phyloP scores from a whole-genome alignment of 2,329 filamentous ascomycete genomes.

The Aspergillus amoenus region DNA sequence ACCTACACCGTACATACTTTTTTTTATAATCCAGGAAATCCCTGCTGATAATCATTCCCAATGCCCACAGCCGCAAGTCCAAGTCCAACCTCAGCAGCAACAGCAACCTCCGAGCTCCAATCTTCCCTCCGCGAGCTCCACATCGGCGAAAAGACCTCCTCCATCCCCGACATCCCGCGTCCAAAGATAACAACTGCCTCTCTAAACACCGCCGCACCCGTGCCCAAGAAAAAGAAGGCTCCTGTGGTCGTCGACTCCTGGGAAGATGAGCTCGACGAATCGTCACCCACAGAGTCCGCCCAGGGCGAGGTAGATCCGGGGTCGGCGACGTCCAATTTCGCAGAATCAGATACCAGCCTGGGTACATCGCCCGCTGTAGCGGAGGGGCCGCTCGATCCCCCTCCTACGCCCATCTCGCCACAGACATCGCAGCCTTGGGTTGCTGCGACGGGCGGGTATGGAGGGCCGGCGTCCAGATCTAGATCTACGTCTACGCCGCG shows the following conservation, averaged over 20 bases:
- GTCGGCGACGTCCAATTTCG: background rate
- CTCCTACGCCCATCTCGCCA: slow-evolving; percentile 66
- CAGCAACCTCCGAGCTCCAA: slow-evolving; percentile 27
- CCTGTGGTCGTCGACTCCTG: slow-evolving; percentile 68
- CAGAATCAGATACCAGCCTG: background rate
- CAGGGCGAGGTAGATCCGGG: slow-evolving; percentile 6
- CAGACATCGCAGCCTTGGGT: slow-evolving; percentile 29
- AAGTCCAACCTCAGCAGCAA: slow-evolving; percentile 13
- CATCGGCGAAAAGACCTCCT: slow-evolving; percentile 30
- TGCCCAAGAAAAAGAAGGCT: slow-evolving; percentile 30
- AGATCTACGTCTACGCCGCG: slow-evolving; percentile 5
- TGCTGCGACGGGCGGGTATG: slow-evolving; percentile 12
- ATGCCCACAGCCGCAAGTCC: slow-evolving; percentile 21
- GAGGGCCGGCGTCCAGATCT: background rate
- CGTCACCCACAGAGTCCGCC: slow-evolving; percentile 34
- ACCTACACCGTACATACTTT: background rate
- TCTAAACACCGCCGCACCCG: slow-evolving; percentile 10
- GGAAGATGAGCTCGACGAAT: slow-evolving; percentile 67
- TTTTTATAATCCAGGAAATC: background rate
- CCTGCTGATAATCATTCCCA: slow-evolving; percentile 13
- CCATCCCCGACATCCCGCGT: slow-evolving; percentile 25
- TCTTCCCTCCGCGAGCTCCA: slow-evolving; percentile 32
- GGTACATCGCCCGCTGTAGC: slow-evolving; percentile 7
- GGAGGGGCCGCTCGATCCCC: slow-evolving; percentile 53
- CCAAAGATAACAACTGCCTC: slow-evolving; percentile 15